Base-by-base conservation (phyloP, 169 alveolate species). In the Besnoitia besnoiti region DNA sequence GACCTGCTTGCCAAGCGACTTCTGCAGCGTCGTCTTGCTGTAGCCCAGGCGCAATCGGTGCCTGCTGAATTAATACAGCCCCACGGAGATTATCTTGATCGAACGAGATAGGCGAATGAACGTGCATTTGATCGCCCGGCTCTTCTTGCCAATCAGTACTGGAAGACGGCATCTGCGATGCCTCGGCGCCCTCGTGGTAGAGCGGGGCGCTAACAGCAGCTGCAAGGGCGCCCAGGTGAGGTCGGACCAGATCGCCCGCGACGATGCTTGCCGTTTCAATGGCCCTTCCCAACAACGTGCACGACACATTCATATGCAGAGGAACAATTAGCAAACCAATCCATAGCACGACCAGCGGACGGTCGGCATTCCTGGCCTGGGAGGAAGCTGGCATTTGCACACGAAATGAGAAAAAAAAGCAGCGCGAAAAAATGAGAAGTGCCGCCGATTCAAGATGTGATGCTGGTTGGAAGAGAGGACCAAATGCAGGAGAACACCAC, bases 191-290 rank as follows among this genome's bases (percentile, higher is more conserved):
- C n/a, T n/a, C n/a, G n/a, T n/a, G n/a, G n/a, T n/a, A n/a, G n/a
- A n/a, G n/a, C n/a, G n/a, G 27, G 73, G 8, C 27, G 73, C 27
- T 55, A 24, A 55, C 73, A 55, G 35, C 33, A 55, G 73, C 73
- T 55, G 73, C 73, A 55, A 55, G 73, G 73, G 30, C 73, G 84
- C 84, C 84, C 33, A 73, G 84, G 46, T 33, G 84, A 21, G 84
- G 46, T 21, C 84, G 40, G 49, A 73, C 30, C 33, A 73, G 33
- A 33, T 73, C 84, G 30, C 84, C 33, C 49, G 84, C 84, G 33
- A 33, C 84, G 19, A 73, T 33, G 46, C 49, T 44, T 73, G 84
- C 84, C 0, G 84, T 37, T 33, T 73, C 84, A 39, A 73, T 39
- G 84, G 49, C 84, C 42, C 33, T 73, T 21, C n/a, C 73, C 27